Base-by-base conservation (phyloP, 176 grass and related monocot genomes). In the Carex scoparia region DNA sequence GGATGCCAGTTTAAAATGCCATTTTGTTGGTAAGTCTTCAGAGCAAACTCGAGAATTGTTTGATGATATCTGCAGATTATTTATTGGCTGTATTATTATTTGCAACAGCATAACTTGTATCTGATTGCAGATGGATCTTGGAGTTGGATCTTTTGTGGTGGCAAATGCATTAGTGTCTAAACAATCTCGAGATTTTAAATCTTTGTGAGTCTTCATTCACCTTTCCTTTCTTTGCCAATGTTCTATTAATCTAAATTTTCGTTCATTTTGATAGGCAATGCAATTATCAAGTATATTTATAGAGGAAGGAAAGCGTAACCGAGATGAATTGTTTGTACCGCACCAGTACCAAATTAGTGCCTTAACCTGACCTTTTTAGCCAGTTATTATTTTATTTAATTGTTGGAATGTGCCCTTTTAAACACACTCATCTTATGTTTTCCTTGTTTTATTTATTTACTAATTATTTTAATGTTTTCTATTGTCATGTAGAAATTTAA, bases 81-180 rank as follows among this genome's bases (percentile, higher is more conserved):
- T 74, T 70, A 11, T 68, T 77, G 18, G 48, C 8, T 37, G 82
- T 89, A 46, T 23, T 23, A 23, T 23, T 23, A 69, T 84, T 55
- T 65, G 84, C 84, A 87, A 27, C 65, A 57, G 18, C 4, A 83
- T 30, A 49, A 65, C 19, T 90, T 57, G 61, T 81, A 77, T 85
- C 44, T 89, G 59, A 69, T 91, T 53, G 90, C 91, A 94, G 95
- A 98, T 98, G 95, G 92, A 98, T 94, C 87, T 98, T 33, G 95
- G 92, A 86, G 95, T 94, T 83, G 95, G 95, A 65, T 98, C 91
- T 70, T 97, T 97, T 89, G 95, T 98, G 80, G 88, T 98, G 78
- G 89, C 89, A 85, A 94, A 98, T 73, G 89, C 92, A 84, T 84
- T 98, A 79, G 92, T 94, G 75, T 98, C 95, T 82, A 90, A 89